phyloP scores from a whole-genome alignment of 495 filamentous ascomycete genomes.

The Tuber magnatum region DNA sequence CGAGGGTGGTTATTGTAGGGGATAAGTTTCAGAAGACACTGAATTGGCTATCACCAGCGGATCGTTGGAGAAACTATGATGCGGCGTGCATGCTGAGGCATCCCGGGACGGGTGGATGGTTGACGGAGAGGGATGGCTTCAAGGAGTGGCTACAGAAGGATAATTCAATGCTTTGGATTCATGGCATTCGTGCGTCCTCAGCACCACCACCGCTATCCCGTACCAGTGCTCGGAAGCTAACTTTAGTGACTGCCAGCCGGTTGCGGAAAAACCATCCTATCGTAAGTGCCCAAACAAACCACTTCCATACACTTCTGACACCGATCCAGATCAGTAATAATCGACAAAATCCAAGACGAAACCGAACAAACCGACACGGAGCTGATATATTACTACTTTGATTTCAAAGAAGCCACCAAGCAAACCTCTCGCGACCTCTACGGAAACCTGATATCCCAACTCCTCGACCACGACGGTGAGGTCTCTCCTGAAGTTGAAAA shows the following conservation, averaged over 20 bases:
- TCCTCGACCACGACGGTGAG: slow-evolving; percentile 7
- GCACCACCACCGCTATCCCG: neutral
- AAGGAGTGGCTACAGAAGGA: slow-evolving; percentile 17
- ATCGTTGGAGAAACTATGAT: slow-evolving; percentile 17
- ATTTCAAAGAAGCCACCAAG: slow-evolving; percentile 15
- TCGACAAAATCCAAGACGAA: slow-evolving; percentile 15
- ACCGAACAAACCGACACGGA: neutral
- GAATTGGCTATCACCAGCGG: slow-evolving; percentile 13
- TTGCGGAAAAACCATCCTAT: neutral
- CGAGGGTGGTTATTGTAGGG: neutral
- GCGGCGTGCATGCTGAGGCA: slow-evolving; percentile 17
- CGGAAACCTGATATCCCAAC: slow-evolving; percentile 17
- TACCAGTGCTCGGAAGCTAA: neutral
- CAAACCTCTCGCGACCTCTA: slow-evolving; percentile 3
- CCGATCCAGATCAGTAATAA: slow-evolving; percentile 13
- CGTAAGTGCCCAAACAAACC: neutral
- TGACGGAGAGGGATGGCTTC: slow-evolving; percentile 19
- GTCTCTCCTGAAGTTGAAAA: slow-evolving; percentile 12
- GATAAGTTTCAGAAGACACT: slow-evolving; percentile 7
- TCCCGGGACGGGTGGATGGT: slow-evolving; percentile 30
- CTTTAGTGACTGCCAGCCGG: neutral
- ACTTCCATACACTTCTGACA: neutral
- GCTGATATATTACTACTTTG: slow-evolving; percentile 16
- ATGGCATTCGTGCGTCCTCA: slow-evolving; percentile 30
- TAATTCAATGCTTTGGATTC: slow-evolving; percentile 27